These are phyloP conservation scores for Thinopyrum elongatum DNA, from an alignment of 176 grass and related monocot species.

Conservation along the genomic window DNA sequence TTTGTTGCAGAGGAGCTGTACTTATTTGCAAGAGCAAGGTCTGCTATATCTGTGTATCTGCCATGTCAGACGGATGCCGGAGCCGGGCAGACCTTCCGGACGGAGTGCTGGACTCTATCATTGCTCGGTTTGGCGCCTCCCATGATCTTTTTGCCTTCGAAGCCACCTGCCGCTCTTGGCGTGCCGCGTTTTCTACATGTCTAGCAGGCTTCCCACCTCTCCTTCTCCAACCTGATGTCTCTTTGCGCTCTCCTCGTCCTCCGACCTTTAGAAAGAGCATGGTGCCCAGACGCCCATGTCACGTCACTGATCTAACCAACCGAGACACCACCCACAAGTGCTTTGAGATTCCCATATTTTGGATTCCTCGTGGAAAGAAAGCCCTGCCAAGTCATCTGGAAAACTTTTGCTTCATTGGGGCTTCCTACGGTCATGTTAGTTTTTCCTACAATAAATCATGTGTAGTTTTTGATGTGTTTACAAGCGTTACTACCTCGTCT, in stretches of 20 bases:
- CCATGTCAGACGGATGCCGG: too few relatives aligned
- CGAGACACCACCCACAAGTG: neutral
- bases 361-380: neutral
- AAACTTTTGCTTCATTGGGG: slow-evolving; percentile 12
- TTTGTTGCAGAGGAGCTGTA: neutral
- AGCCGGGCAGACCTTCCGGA: neutral
- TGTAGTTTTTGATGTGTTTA: neutral
- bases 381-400: neutral
- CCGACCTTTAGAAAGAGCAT: neutral
- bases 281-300: neutral
- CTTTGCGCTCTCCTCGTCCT: neutral
- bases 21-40: neutral
- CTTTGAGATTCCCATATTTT: neutral
- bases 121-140: neutral
- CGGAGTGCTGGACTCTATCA: neutral
- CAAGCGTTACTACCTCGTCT: neutral
- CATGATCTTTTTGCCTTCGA: slow-evolving; percentile 38
- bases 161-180: slow-evolving; percentile 43
- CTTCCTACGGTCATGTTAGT: slow-evolving; percentile 46
- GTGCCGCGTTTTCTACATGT: neutral
- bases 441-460: neutral
- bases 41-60: neutral
- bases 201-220: slow-evolving; percentile 29
- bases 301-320: slow-evolving; percentile 21
- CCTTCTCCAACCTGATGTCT: slow-evolving; percentile 9